These are phyloP conservation scores for Lithohypha guttulata DNA, from an alignment of 2,329 filamentous ascomycete species.

Conservation along the genomic window DNA sequence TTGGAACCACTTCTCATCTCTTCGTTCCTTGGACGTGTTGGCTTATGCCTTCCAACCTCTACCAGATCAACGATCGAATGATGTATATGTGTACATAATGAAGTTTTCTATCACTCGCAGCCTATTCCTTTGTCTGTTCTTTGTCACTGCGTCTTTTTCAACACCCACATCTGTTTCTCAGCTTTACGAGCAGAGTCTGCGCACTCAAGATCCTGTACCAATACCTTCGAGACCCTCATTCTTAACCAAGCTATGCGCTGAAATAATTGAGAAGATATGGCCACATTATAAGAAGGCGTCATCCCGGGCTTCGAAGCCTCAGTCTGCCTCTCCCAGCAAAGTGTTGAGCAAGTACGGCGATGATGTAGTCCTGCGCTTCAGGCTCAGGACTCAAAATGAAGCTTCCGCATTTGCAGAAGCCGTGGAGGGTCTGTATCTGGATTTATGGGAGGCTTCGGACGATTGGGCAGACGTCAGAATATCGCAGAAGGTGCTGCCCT, in stretches of 20 bases:
- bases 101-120: background rate
- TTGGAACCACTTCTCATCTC: background rate
- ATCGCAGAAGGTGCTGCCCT: constrained; percentile 59
- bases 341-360: constrained; percentile 48
- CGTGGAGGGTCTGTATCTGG: constrained; percentile 64
- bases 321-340: background rate
- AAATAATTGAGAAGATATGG: constrained; percentile 7
- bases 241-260: constrained; percentile 1
- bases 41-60: background rate
- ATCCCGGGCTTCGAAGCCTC: background rate
- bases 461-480: constrained; percentile 79
- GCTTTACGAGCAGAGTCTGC: background rate
- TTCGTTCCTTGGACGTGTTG: background rate
- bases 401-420: constrained; percentile 62
- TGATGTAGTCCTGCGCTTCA: constrained; percentile 85
- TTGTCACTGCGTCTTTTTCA: background rate
- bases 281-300: constrained; percentile 4
- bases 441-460: constrained; percentile 77
- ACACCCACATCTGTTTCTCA: background rate
- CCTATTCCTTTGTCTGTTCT: background rate
- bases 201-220: background rate
- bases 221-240: background rate
- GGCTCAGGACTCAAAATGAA: constrained; percentile 58
- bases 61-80: background rate
- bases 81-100: constrained; percentile 5